Base-by-base conservation (phyloP, 108 stramenopile species). In the Mediolabrus comicus region DNA sequence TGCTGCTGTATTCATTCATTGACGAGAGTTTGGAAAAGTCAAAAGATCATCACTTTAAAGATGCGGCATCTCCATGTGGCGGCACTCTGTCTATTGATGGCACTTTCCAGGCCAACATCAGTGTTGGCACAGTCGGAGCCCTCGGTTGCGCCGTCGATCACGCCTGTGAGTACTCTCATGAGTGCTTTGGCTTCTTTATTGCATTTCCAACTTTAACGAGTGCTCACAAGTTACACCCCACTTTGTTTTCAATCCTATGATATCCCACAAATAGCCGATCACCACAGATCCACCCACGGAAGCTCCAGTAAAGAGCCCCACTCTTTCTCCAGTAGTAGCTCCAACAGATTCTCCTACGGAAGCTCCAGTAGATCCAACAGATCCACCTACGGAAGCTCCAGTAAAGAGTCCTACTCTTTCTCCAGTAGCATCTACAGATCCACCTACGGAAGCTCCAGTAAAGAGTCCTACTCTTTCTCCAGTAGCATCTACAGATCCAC, bases 301-400 rank as follows among this genome's bases (percentile, higher is more conserved):
- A 38, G 25, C 36, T 16, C 43, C 74, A 3, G 12, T 67, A 14
- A 9, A 9, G 35, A 12, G 19, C 17, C 28, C 65, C n/a, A n/a
- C n/a, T n/a, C n/a, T n/a, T n/a, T n/a, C n/a, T n/a, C n/a, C n/a
- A n/a, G n/a, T n/a, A 12, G 59, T n/a, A 22, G 26, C n/a, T 4
- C 69, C 69, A 36, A 43, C 59, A 3, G 12, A 25, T 16, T 11
- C 27, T 22, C 60, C 60, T 34, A 65, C 53, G 16, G 53, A 9
- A 10, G 14, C 28, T 7, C 64, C 64, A 59, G 31, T 35, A 12
- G 49, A 19, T 10, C 46, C 12, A 12, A 59, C 67, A 3, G 32
- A 6, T 16, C 7, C 57, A 1, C 52, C 29, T n/a, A 22, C 59
- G 14, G n/a, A 4, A 25, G 64, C 64, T 4, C 41, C 41, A 2